Percentiles rank a stretch among this genome's conserved stretches.
These are phyloP conservation scores for Monoraphidium neglectum DNA, from an alignment of 139 green algal genomes.

Conservation along the genomic window DNA sequence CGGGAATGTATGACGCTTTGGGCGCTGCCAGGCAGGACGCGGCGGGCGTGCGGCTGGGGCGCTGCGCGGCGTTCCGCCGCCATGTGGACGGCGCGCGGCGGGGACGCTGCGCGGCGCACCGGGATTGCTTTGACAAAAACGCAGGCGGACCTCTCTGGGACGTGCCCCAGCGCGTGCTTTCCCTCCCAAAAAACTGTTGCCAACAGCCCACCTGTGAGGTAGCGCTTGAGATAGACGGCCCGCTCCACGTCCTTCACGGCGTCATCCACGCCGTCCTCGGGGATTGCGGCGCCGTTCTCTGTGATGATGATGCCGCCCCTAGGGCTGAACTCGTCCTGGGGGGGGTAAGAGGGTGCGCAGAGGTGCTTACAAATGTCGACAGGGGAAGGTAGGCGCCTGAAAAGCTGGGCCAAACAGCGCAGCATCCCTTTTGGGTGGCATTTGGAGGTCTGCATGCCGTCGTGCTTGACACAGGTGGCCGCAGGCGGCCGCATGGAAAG, in stretches of 20 bases:
- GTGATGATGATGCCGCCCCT: slow-evolving; percentile 11
- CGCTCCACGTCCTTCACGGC: slow-evolving; percentile 32
- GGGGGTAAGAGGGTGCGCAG: not conserved
- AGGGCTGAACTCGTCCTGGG: slow-evolving; percentile 34
- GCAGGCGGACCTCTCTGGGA: no score
- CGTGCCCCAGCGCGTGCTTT: no score
- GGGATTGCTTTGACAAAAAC: not conserved
- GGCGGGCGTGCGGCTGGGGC: no score
- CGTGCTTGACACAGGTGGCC: not conserved
- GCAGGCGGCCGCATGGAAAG: no score
- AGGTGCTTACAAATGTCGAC: no score
- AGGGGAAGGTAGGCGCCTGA: not conserved
- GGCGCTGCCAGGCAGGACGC: no score
- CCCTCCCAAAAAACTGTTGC: no score
- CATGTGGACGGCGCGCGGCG: no score
- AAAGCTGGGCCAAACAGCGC: not conserved
- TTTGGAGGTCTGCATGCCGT: not conserved
- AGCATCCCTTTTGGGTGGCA: not conserved
- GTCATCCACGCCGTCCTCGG: slow-evolving; percentile 22
- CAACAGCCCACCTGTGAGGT: slow-evolving; percentile 35
- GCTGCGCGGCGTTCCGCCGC: no score
- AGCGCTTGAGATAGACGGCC: slow-evolving; percentile 38
- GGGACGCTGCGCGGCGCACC: not conserved
- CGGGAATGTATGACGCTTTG: no score
- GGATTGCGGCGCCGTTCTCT: slow-evolving; percentile 37